A percentile compares a stretch with the other conserved stretches of the same genome.
These are phyloP conservation scores for Phyllachora maydis DNA, from an alignment of 2,329 filamentous ascomycete genomes.

Conservation along the genomic window DNA sequence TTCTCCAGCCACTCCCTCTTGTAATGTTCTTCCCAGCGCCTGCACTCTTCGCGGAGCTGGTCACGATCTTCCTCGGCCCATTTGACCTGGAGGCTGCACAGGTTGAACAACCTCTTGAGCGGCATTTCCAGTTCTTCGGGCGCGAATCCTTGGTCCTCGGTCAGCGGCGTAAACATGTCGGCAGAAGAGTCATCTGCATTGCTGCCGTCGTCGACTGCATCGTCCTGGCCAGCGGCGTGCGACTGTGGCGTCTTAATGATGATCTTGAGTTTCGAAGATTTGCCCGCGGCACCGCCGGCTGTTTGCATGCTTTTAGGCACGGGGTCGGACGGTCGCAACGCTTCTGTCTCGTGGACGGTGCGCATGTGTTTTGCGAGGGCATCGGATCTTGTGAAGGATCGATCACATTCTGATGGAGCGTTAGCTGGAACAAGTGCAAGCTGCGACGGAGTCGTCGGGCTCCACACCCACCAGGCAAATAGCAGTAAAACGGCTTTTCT, in stretches of 20 bases:
- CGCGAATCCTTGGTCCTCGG: conserved; percentile 40
- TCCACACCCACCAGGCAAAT: conserved; percentile 52
- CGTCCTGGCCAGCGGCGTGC: conserved; percentile 33
- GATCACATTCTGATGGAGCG: conserved; percentile 60
- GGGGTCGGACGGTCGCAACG: conserved; percentile 59
- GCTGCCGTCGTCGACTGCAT: conserved; percentile 22
- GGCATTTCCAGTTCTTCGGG: conserved; percentile 40
- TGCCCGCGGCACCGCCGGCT: conserved; percentile 16
- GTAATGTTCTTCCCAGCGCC: conserved; percentile 43
- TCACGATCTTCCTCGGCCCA: conserved; percentile 53
- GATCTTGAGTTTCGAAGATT: conserved; percentile 39
- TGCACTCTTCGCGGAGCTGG: conserved; percentile 40
- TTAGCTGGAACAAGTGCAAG: conserved; percentile 3
- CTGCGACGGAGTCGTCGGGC: neutral
- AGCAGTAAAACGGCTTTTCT: conserved; percentile 97
- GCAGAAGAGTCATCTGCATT: conserved; percentile 32
- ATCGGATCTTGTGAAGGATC: conserved; percentile 88
- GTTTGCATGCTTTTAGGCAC: conserved; percentile 48
- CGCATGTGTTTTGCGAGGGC: conserved; percentile 96
- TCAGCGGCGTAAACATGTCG: conserved; percentile 34
- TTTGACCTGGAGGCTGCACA: conserved; percentile 50
- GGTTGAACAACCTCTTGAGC: conserved; percentile 37
- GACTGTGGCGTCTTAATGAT: conserved; percentile 40
- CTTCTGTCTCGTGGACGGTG: conserved; percentile 93
- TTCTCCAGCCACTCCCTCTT: conserved; percentile 62